Evolutionary conservation across 78 protist species (phyloP).

Genomic region (Dictyostelium capitatum): DNA sequence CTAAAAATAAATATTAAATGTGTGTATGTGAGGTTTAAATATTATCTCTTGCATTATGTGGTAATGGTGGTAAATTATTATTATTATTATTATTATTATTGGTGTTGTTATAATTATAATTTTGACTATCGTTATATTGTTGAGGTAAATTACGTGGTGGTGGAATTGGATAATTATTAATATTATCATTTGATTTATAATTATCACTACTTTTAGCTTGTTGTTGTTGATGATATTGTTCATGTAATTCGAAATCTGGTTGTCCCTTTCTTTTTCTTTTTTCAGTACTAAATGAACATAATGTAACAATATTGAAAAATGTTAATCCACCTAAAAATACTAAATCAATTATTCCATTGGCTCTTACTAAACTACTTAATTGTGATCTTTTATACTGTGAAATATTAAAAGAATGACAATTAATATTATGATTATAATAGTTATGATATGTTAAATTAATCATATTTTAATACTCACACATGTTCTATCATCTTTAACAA

Average conservation of each 20-base stretch:
- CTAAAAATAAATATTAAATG: background rate
- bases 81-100: background rate
- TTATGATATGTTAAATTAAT: no score
- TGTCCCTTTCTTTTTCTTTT: background rate
- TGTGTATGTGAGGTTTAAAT: background rate
- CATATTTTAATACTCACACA: background rate
- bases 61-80: background rate
- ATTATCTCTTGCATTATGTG: conserved; percentile 7
- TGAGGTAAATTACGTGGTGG: background rate
- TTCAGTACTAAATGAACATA: background rate
- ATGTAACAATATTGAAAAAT: conserved; percentile 5
- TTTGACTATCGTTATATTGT: background rate
- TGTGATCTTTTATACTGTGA: background rate
- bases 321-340: conserved; percentile 3
- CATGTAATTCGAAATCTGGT: background rate
- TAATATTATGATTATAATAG: no score
- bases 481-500: background rate
- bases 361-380: conserved; percentile 14
- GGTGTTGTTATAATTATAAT: conserved; percentile 7
- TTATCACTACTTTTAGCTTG: background rate
- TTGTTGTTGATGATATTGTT: background rate
- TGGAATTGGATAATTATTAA: conserved; percentile 11
- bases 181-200: conserved; percentile 1
- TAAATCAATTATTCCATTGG: background rate
- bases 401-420: no score